Percentiles rank a stretch among this genome's conserved stretches.
These are phyloP conservation scores for Copromyces sp. DNA, from an alignment of 495 filamentous ascomycete species.

Conservation along the genomic window DNA sequence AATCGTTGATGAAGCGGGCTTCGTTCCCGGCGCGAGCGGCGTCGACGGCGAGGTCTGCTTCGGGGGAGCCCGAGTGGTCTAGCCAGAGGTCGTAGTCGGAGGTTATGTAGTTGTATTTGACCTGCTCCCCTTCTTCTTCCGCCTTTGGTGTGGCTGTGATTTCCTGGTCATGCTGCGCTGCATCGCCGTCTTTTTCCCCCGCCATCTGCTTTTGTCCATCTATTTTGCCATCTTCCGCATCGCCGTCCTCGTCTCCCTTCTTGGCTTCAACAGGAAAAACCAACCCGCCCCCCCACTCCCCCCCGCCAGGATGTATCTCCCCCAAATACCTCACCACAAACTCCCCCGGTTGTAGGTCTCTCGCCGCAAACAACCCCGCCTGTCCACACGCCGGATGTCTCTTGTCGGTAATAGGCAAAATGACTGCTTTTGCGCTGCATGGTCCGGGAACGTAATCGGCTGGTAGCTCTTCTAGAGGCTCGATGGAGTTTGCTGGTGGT, in stretches of 20 bases:
- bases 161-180: slow-evolving; percentile 6
- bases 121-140: slow-evolving; percentile 4
- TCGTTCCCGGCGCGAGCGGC: slow-evolving; percentile 54
- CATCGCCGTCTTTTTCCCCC: not conserved
- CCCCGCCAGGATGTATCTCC: slow-evolving; percentile 37
- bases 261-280: not conserved
- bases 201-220: not conserved
- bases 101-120: slow-evolving; percentile 27
- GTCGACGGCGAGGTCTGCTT: slow-evolving; percentile 51
- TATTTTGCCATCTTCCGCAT: not conserved
- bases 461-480: slow-evolving; percentile 22
- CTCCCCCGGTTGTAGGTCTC: slow-evolving; percentile 42
- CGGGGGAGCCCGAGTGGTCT: slow-evolving; percentile 27
- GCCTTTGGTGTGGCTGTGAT: not conserved
- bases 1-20: slow-evolving; percentile 66
- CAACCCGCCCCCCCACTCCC: not conserved
- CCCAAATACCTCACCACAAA: slow-evolving; percentile 61
- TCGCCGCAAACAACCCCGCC: slow-evolving; percentile 53
- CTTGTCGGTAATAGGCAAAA: slow-evolving; percentile 41
- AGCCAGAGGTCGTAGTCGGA: slow-evolving; percentile 62
- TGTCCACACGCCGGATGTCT: slow-evolving; percentile 55
- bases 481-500: slow-evolving; percentile 11
- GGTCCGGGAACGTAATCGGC: slow-evolving; percentile 31
- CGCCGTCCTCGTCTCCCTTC: not conserved
- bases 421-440: slow-evolving; percentile 35